Base-by-base conservation (phyloP, 139 green algal species). In the Chloropicon primus region DNA sequence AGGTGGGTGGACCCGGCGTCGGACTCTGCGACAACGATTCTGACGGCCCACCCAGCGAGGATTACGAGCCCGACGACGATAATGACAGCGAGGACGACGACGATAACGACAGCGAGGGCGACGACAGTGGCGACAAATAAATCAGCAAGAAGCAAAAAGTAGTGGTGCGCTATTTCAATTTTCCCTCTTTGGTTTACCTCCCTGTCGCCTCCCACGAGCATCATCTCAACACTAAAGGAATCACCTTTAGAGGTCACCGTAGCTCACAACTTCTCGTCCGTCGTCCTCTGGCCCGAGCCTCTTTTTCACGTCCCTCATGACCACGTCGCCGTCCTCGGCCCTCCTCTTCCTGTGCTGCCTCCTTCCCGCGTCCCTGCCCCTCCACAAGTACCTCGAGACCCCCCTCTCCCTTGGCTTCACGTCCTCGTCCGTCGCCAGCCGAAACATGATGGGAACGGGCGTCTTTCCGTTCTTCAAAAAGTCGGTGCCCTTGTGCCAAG, bases 381-480 rank as follows among this genome's bases (percentile, higher is more conserved):
- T 62, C 41, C 41, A 62, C 41, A 62, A 62, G 41, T 62, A 17
- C 17, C 41, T 5, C 5, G 41, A 62, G 10, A n/a, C 10, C 17
- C 41, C 41, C 41, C 41, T 62, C 5, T 17, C 41, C 41, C 17
- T 62, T 5, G 75, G 75, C 75, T 72, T 78, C 21, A 78, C 75
- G 75, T 78, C 75, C 75, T 24, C 75, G 24, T 72, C 75, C 2
- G 75, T 78, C 2, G 75, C 75, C 27, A 78, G 26, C 27, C 75
- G 22, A 10, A 72, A 78, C 5, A 41, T 71, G 22, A 78, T 26
- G 22, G 26, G 25, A 3, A 78, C 22, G 25, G 27, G 22, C 10
- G 21, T 24, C 27, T 17, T 22, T 17, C 41, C 41, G 41, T 24
- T 28, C 27, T 72, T 72, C 1, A 26, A 21, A 25, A 78, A 78